phyloP scores from a whole-genome alignment of 1,284 basidiomycete genomes.

The Ganoderma meredithae region DNA sequence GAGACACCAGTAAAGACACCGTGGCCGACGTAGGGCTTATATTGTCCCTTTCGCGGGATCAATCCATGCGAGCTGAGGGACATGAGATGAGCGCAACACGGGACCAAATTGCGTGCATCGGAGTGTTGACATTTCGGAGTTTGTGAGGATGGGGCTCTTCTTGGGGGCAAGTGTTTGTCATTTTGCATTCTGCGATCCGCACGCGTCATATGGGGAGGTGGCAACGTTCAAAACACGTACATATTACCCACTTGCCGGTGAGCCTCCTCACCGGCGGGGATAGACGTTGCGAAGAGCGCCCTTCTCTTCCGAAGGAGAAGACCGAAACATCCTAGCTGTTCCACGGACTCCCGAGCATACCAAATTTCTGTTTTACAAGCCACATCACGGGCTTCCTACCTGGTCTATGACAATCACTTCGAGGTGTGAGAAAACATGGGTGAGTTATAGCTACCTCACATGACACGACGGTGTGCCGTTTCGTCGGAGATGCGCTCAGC shows the following conservation, averaged over 20 bases:
- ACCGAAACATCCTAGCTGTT: no score
- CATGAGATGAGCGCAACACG: background rate
- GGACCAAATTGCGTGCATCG: background rate
- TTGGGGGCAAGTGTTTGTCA: background rate
- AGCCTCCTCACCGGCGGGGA: background rate
- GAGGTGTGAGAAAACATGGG: no score
- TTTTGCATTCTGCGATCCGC: background rate
- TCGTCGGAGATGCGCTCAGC: no score
- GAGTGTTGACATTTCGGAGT: background rate
- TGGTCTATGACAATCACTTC: no score
- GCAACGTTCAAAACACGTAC: background rate
- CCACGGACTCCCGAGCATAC: no score
- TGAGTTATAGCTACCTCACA: no score
- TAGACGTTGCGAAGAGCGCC: background rate
- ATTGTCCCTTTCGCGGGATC: background rate
- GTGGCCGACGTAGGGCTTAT: background rate
- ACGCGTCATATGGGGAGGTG: background rate
- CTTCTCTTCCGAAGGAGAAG: background rate
- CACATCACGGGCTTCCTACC: no score
- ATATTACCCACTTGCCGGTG: background rate
- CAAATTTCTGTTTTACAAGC: no score
- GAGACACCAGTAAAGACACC: background rate
- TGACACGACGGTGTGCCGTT: no score
- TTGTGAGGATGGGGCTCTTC: background rate
- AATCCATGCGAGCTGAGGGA: background rate